These are phyloP conservation scores for Daldinia decipiens DNA, from an alignment of 495 filamentous ascomycete genomes.

Conservation along the genomic window DNA sequence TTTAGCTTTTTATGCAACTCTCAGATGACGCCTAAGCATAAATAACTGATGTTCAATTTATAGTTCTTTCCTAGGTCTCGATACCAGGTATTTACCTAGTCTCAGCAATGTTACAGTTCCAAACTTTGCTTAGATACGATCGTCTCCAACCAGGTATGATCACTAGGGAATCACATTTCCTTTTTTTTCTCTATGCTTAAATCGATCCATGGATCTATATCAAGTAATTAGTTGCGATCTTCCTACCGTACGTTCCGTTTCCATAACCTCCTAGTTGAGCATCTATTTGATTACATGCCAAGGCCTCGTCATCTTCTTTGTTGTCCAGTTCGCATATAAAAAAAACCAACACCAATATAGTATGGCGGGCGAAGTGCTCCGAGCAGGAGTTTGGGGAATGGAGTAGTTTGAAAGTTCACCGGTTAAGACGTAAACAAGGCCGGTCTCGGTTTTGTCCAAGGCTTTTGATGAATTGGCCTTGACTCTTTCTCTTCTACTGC, in stretches of 20 bases:
- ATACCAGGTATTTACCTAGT: background rate
- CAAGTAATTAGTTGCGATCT: background rate
- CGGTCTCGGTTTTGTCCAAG: background rate
- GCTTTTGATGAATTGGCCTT: too few species aligned
- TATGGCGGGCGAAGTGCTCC: background rate
- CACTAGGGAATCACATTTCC: background rate
- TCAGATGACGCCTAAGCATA: background rate
- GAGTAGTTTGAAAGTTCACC: too few species aligned
- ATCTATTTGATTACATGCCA: background rate
- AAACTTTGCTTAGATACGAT: background rate
- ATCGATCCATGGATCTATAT: background rate
- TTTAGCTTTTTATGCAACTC: slow-evolving; percentile 18
- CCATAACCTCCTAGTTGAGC: background rate
- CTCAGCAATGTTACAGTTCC: slow-evolving; percentile 2
- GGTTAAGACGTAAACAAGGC: background rate
- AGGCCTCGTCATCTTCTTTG: background rate
- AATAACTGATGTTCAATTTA: background rate
- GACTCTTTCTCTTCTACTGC: too few species aligned
- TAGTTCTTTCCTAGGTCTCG: background rate
- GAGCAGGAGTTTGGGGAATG: background rate
- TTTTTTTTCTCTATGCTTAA: background rate
- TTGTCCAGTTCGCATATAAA: background rate
- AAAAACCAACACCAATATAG: background rate
- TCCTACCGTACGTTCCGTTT: background rate
- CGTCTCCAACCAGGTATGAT: background rate